Evolutionary conservation across 768 basidiomycete genomes (phyloP).

Genomic region (Pisolithus marmoratus): DNA sequence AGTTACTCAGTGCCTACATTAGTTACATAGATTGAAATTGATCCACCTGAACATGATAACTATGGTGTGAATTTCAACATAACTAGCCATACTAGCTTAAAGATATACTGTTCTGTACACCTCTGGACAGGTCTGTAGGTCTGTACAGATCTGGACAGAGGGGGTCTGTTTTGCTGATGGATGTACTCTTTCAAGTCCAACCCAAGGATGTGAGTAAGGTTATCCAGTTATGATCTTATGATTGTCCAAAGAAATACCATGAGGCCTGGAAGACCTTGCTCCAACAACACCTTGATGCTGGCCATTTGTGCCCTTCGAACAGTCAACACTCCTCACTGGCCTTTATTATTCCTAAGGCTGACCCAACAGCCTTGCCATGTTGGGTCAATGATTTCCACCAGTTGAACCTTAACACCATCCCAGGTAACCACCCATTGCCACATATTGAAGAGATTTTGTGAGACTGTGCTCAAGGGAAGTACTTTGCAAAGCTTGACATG

Average conservation of each 20-base stretch:
- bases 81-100: too few relatives aligned
- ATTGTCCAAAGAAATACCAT: conserved; percentile 16
- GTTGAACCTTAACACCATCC: conserved; percentile 15
- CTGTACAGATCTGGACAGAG: too few relatives aligned
- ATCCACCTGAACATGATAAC: too few relatives aligned
- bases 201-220: conserved; percentile 8
- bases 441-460: background rate
- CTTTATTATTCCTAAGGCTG: background rate
- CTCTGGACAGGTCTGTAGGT: too few relatives aligned
- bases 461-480: conserved; percentile 12
- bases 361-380: conserved; percentile 1
- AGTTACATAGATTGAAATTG: too few relatives aligned
- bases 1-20: too few relatives aligned
- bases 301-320: conserved; percentile 20
- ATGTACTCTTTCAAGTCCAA: conserved; percentile 9
- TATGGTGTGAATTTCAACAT: too few relatives aligned
- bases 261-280: conserved; percentile 27
- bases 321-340: background rate
- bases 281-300: conserved; percentile 27
- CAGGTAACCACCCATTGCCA: conserved; percentile 11
- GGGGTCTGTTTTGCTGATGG: too few relatives aligned
- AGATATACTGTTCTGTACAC: too few relatives aligned
- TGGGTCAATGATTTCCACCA: conserved; percentile 16
- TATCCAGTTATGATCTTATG: conserved; percentile 10
- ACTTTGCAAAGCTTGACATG: conserved; percentile 33